A percentile compares a stretch with the other conserved stretches of the same genome.
phyloP scores from a whole-genome alignment of 371 early-diverging fungal species.

The Thermomucor indicae-seudaticae region DNA sequence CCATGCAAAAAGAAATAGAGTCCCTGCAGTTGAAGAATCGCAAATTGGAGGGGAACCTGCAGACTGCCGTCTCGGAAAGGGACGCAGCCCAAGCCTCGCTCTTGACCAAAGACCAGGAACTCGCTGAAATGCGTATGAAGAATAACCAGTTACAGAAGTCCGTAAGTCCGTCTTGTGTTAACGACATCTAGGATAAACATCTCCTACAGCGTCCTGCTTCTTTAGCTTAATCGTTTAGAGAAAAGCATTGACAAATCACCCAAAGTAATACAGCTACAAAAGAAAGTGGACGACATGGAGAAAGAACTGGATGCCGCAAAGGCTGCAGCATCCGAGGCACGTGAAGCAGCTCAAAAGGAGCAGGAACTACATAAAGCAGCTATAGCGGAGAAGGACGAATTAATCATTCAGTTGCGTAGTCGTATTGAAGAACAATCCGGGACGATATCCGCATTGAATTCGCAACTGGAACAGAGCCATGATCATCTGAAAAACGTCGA shows the following conservation, averaged over 20 bases:
- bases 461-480: constrained; percentile 1
- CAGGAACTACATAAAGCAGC: neutral
- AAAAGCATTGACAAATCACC: constrained; percentile 19
- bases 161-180: constrained; percentile 6
- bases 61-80: constrained; percentile 21
- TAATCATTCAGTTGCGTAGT: constrained; percentile 2
- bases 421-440: constrained; percentile 7
- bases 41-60: constrained; percentile 22
- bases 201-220: neutral
- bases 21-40: constrained; percentile 24
- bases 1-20: constrained; percentile 38
- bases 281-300: constrained; percentile 22
- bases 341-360: constrained; percentile 2
- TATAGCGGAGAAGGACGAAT: constrained; percentile 17
- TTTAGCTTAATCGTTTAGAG: constrained; percentile 22
- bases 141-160: constrained; percentile 29
- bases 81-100: constrained; percentile 11
- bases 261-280: constrained; percentile 24
- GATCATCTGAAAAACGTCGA: neutral
- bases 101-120: constrained; percentile 25
- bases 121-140: constrained; percentile 29
- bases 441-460: constrained; percentile 1
- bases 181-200: neutral
- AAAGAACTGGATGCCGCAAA: constrained; percentile 10
- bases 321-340: constrained; percentile 2